Evolutionary conservation across 1,284 basidiomycete genomes (phyloP), one percentile per base, ranked within the genome.

Genomic region (Tilletia setariae): DNA sequence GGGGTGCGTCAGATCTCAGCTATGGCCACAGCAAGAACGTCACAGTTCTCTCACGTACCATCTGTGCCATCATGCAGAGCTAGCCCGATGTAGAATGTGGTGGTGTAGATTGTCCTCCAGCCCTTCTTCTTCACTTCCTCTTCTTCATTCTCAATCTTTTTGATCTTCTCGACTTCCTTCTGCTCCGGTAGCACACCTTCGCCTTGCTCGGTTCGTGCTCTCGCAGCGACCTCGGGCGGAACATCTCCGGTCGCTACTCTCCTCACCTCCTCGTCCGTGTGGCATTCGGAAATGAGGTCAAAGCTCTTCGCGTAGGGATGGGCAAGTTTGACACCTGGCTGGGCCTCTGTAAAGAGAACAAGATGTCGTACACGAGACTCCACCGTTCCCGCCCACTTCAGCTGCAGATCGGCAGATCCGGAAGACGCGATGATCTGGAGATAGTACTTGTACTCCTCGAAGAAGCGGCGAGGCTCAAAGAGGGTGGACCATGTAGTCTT

Each of bases 341-440:
- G 92, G 79, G 90, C 91, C 86, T 98, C 96, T 67, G 98, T 89
- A 84, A 96, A 96, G 89, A 95, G 94, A 64, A 98, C 93, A 25
- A 99, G 87, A 83, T 94, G 94, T 65, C 96, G 90, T 84, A 98
- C 87, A 78, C 91, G 89, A 61, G 94, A 97, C 85, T 99, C 95
- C n/a, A 99, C 96, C 28, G 93, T 94, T 64, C 94, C 94, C 63
- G 82, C 94, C 96, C 96, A 99, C 85, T 97, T 97, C 72, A 94
- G 89, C 83, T 98, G 94, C 21, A 91, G 85, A 28, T 96, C 94
- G 1, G 89, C 82, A 53, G 28, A 90, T 89, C 66, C 93, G 90
- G 47, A 82, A 9, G 93, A 94, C 7, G 95, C 94, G 68, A 95
- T 93, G 32, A 98, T 90, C 87, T 97, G 94, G n/a, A 99, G 88